Evolutionary conservation across 352 stramenopile species (phyloP).

Genomic region (Phytophthora kernoviae): DNA sequence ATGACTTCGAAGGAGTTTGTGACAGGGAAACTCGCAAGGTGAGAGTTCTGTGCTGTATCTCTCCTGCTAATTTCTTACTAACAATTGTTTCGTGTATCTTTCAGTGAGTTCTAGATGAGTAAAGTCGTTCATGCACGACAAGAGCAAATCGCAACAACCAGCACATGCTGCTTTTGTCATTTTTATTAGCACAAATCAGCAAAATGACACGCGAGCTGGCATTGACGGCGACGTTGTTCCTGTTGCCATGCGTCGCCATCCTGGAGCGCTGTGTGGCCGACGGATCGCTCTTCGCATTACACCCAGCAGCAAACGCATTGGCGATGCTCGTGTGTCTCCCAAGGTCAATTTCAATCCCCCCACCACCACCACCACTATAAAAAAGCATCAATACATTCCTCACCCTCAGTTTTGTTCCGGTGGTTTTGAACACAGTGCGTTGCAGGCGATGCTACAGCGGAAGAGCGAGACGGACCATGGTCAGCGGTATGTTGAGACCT

Average conservation of each 20-base stretch:
- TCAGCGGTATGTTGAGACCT: constrained; percentile 34
- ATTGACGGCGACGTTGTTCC: constrained; percentile 51
- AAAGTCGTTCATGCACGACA: no score
- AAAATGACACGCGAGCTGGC: constrained; percentile 24
- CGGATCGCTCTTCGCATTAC: constrained; percentile 55
- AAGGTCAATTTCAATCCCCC: constrained; percentile 30
- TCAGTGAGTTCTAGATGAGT: neutral
- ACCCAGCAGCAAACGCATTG: constrained; percentile 57
- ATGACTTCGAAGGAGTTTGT: constrained; percentile 45
- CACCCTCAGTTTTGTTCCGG: constrained; percentile 9
- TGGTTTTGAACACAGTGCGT: constrained; percentile 33
- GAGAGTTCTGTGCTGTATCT: neutral
- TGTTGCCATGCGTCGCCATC: constrained; percentile 49
- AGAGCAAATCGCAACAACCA: no score
- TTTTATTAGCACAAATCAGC: constrained; percentile 13
- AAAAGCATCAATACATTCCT: neutral
- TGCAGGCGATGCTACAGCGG: constrained; percentile 61
- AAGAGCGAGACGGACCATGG: constrained; percentile 45
- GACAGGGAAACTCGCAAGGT: constrained; percentile 13
- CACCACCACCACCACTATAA: neutral
- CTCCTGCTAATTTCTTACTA: neutral
- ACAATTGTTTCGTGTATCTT: neutral
- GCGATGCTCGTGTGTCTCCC: constrained; percentile 60
- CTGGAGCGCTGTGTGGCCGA: constrained; percentile 51
- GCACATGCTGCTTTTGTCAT: neutral